These are phyloP conservation scores for Aspergillus caelatus DNA, from an alignment of 2,329 filamentous ascomycete species.

Conservation along the genomic window DNA sequence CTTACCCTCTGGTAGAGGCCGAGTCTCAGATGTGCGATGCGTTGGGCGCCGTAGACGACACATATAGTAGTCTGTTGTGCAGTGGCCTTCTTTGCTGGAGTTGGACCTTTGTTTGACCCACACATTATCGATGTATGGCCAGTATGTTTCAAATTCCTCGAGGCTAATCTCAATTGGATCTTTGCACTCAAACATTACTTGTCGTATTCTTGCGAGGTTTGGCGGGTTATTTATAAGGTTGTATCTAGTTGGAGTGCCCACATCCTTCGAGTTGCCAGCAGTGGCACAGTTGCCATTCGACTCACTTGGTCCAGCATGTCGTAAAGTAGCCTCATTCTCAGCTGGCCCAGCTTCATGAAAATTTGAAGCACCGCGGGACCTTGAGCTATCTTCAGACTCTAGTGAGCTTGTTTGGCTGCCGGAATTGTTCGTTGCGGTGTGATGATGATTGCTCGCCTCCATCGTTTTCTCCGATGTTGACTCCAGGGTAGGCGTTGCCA, in stretches of 20 bases:
- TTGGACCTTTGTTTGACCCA: constrained; percentile 52
- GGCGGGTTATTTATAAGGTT: constrained; percentile 47
- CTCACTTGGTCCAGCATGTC: background rate
- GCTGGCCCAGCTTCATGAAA: background rate
- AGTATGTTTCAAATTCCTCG: constrained; percentile 51
- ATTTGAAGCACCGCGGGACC: background rate
- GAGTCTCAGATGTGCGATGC: constrained; percentile 43
- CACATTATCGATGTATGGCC: constrained; percentile 55
- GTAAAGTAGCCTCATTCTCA: constrained; percentile 2
- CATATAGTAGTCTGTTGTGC: constrained; percentile 51
- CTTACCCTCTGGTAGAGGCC: constrained; percentile 49
- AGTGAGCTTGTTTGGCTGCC: constrained; percentile 11
- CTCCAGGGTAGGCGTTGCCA: constrained; percentile 10
- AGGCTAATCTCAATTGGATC: constrained; percentile 50
- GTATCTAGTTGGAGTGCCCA: constrained; percentile 16
- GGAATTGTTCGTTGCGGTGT: background rate
- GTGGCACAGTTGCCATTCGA: background rate
- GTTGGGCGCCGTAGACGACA: constrained; percentile 48
- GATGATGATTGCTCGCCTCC: constrained; percentile 12
- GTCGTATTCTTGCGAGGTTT: constrained; percentile 46
- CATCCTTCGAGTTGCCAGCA: background rate
- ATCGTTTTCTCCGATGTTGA: constrained; percentile 12
- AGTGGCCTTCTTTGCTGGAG: constrained; percentile 45
- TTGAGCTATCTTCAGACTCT: background rate
- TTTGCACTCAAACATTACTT: constrained; percentile 48